Evolutionary conservation across 1,139 yeast genomes (phyloP), one percentile per base, ranked within the genome.

Genomic region (Saccharomyces hybrid): DNA sequence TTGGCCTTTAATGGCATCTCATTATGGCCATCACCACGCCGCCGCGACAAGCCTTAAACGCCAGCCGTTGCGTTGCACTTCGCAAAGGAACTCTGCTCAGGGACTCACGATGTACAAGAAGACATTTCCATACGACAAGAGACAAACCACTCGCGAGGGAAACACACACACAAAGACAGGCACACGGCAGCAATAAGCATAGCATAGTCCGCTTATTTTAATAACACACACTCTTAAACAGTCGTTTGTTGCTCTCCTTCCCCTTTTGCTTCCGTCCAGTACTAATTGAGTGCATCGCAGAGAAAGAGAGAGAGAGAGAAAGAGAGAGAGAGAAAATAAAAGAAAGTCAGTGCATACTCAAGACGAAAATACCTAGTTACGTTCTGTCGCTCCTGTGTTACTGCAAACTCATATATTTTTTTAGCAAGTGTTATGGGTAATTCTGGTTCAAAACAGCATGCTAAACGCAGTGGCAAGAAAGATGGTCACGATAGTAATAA

Each of bases 361-460:
- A 19, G 23, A 19, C 23, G 23, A 19, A 38, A 5, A 38, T 38
- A 38, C 6, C 25, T 3, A 8, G 11, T 38, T 38, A 2, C 11
- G 23, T 41, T 29, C 16, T 16, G 13, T n/a, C 5, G 11, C 16
- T 19, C 23, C 2, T 14, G 13, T 16, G 7, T 32, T 25, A 19
- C 14, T 16, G 23, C 47, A 48, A 6, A 48, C 38, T 47, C 31
- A 11, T 31, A 44, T 34, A 34, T 51, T 32, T 16, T 44, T 28
- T 44, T 48, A 19, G 46, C 38, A 31, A 51, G 26, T 44, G 23
- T 13, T 38, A 61, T 68, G 71, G 71, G 71, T 58, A 68, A 68
- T 56, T 60, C 71, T 23, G 58, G 62, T 55, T 68, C 71, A 5
- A 67, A 66, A 57, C 44, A 38, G 25, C 44, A 38, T 38, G 55